phyloP scores from a whole-genome alignment of 2,329 filamentous ascomycete species.

The Xylogone sp. region DNA sequence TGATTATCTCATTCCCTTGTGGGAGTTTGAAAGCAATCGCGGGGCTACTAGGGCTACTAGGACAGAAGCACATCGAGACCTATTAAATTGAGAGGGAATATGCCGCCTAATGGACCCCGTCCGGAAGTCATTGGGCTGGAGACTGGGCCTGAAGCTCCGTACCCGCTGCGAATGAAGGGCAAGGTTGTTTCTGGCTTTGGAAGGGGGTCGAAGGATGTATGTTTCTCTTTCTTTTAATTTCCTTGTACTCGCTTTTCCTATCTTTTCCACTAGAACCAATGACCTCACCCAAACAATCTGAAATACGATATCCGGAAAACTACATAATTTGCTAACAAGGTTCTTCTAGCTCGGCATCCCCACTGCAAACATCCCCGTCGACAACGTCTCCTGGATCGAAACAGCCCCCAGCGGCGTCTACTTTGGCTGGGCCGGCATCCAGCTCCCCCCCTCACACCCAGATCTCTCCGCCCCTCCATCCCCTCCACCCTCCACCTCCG shows the following conservation, averaged over 20 bases:
- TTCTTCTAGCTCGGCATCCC: slow-evolving; percentile 98
- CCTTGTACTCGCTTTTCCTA: not conserved
- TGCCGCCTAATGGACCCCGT: slow-evolving; percentile 37
- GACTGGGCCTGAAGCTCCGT: slow-evolving; percentile 71
- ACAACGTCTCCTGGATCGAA: slow-evolving; percentile 58
- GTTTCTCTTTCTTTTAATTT: slow-evolving; percentile 15
- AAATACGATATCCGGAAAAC: too few relatives aligned
- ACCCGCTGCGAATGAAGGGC: slow-evolving; percentile 78
- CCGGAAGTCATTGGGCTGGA: slow-evolving; percentile 71
- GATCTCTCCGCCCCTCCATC: slow-evolving; percentile 11
- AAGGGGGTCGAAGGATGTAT: slow-evolving; percentile 84
- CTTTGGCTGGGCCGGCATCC: slow-evolving; percentile 83
- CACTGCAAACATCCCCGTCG: slow-evolving; percentile 86
- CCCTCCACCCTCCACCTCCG: slow-evolving; percentile 21
- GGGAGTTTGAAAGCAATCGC: too few relatives aligned
- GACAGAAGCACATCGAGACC: too few relatives aligned
- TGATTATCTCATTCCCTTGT: too few relatives aligned
- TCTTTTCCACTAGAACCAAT: not conserved
- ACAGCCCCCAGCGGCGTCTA: slow-evolving; percentile 78
- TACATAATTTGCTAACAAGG: too few relatives aligned
- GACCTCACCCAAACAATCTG: too few relatives aligned
- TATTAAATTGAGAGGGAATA: too few relatives aligned
- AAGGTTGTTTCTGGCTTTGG: slow-evolving; percentile 91
- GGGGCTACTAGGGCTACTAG: too few relatives aligned
- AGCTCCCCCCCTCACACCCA: slow-evolving; percentile 48